Conservation (phyloP, 257 asterid genomes). For the Fraxinus pennsylvanica region DNA sequence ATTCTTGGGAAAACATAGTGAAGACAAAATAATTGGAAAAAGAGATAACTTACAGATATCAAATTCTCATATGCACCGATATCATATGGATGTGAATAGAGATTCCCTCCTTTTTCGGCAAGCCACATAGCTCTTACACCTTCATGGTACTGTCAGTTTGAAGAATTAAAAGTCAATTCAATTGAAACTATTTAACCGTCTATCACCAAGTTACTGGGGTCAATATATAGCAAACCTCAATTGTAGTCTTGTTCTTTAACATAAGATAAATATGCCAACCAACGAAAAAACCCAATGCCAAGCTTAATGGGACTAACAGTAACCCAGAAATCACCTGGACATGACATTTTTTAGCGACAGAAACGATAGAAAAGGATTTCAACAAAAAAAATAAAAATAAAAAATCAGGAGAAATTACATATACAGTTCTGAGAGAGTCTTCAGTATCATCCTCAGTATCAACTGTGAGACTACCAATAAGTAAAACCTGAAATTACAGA, state of each 20-base stretch:
- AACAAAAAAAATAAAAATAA: background rate
- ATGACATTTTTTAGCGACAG: conserved; percentile 29
- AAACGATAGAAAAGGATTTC: conserved; percentile 20
- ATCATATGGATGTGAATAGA: conserved; percentile 81
- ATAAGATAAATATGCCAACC: conserved; percentile 81
- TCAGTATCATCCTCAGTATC: conserved; percentile 55
- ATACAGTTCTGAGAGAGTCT: conserved; percentile 49
- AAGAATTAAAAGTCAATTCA: conserved; percentile 19
- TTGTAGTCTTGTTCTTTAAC: conserved; percentile 77
- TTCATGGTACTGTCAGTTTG: conserved; percentile 66
- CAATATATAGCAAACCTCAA: conserved; percentile 58
- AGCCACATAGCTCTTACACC: conserved; percentile 89
- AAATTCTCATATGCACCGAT: conserved; percentile 72
- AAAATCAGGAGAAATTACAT: conserved; percentile 46
- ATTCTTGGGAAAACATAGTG: conserved; percentile 9
- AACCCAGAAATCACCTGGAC: conserved; percentile 78
- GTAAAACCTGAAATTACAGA: conserved; percentile 54
- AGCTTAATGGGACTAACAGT: conserved; percentile 62
- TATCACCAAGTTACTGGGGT: conserved; percentile 9
- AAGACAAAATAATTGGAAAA: conserved; percentile 8
- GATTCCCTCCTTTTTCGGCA: conserved; percentile 78
- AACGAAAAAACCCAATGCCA: conserved; percentile 64
- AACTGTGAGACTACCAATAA: conserved; percentile 63
- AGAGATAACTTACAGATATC: conserved; percentile 51
- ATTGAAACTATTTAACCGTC: background rate